Evolutionary conservation across 176 grass and related monocot genomes (phyloP), one percentile per base, ranked within the genome.

Genomic region (Carex scoparia): DNA sequence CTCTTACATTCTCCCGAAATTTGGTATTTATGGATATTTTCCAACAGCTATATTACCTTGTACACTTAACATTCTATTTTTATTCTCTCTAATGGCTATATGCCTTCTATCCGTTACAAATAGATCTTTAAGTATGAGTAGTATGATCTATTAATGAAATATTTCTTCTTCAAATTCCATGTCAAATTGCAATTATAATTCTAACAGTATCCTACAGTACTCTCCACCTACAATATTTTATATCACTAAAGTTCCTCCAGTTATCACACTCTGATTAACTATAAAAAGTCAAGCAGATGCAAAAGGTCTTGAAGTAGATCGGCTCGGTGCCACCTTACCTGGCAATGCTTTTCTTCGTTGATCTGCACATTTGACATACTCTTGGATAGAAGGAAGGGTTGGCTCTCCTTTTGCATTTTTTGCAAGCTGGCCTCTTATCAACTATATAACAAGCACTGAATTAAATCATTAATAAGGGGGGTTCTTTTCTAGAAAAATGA

Each of bases 251-350:
- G 32, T 37, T 2, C 7, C 6, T 72, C 1, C 48, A 40, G 1
- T 72, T 72, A 5, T 35, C 11, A 13, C 9, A 79, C 76, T 4
- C 72, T 58, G 2, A 3, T 37, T 30, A 16, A 67, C 72, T n/a
- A 76, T 76, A n/a, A 64, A 97, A 97, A 32, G 85, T 97, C 88
- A 97, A 49, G 88, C 90, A 88, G 94, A 74, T 80, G 93, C 91
- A 14, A 93, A 79, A 32, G 86, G 79, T 33, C 65, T 80, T 55
- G 87, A 84, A 72, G 38, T 91, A 60, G 65, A 57, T 53, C 61
- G 42, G 10, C 2, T 65, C 48, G 65, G 32, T 30, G 74, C 66
- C 82, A 40, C 12, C 30, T 56, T 85, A 85, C 49, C 71, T 1
- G 84, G 87, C 86, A 90, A 87, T 35, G 90, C 88, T 27, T 91